These are phyloP conservation scores for Botrytis sinoallii DNA, from an alignment of 2,329 filamentous ascomycete species.

Conservation along the genomic window DNA sequence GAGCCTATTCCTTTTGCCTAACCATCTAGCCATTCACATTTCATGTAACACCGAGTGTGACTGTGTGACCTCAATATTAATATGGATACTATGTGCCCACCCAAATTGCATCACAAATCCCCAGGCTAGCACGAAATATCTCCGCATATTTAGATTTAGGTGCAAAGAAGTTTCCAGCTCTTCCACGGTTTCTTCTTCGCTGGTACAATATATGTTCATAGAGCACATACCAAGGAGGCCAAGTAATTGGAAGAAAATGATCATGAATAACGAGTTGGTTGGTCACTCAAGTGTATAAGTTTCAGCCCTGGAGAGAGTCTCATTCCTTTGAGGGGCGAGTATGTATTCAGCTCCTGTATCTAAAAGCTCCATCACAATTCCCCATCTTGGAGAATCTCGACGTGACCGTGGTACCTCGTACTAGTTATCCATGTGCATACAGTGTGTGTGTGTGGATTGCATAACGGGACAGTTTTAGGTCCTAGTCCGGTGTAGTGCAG, in stretches of 20 bases:
- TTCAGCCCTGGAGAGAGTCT: conserved; percentile 9
- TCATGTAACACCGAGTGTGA: neutral
- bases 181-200: neutral
- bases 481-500: neutral
- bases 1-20: neutral
- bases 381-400: neutral
- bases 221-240: neutral
- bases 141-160: neutral
- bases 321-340: conserved; percentile 7
- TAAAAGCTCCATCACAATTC: conserved; percentile 1
- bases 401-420: neutral
- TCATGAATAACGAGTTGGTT: neutral
- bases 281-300: neutral
- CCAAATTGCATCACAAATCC: conserved; percentile 10
- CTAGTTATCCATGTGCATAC: conserved; percentile 8
- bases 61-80: neutral
- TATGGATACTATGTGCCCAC: neutral
- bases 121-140: neutral
- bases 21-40: conserved; percentile 4
- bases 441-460: neutral
- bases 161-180: conserved; percentile 3
- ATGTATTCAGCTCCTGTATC: neutral
- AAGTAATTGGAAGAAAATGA: neutral
- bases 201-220: neutral
- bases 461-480: neutral